Conservation (phyloP, 2,329 filamentous ascomycete species). For the Ophiostoma pallidulum region DNA sequence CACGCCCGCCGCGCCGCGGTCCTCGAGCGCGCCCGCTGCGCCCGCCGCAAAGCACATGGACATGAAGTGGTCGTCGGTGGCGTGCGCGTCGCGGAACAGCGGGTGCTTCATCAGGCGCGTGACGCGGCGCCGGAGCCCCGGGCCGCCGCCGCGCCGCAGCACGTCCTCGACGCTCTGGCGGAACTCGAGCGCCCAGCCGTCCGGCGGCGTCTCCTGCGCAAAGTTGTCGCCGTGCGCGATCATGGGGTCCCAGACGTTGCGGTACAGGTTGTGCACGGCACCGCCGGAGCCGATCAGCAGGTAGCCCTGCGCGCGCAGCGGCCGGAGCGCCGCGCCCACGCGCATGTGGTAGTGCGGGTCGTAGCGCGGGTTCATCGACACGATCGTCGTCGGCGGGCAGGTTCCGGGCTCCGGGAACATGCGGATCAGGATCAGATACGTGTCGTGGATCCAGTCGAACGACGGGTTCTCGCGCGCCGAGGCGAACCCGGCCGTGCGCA, state of each 20-base stretch:
- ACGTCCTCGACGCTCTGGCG: conserved; percentile 55
- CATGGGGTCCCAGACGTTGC: conserved; percentile 58
- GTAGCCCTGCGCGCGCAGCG: conserved; percentile 39
- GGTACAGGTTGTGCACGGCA: conserved; percentile 61
- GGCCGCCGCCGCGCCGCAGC: conserved; percentile 37
- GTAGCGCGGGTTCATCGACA: conserved; percentile 30
- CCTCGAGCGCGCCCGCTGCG: conserved; percentile 37
- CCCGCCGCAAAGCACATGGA: conserved; percentile 54
- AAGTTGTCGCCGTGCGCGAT: conserved; percentile 54
- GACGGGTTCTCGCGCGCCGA: conserved; percentile 39
- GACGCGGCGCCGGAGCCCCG: conserved; percentile 42
- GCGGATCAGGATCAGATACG: conserved; percentile 56
- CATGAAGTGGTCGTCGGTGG: conserved; percentile 64
- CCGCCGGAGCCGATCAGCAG: conserved; percentile 52
- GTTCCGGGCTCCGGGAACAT: conserved; percentile 58
- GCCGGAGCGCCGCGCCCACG: conserved; percentile 47
- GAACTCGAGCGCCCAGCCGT: conserved; percentile 53
- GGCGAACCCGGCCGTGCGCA: conserved; percentile 44
- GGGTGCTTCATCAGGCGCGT: conserved; percentile 61
- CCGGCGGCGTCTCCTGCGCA: conserved; percentile 48
- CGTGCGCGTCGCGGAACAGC: conserved; percentile 55
- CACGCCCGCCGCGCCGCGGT: conserved; percentile 31
- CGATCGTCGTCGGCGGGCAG: conserved; percentile 56
- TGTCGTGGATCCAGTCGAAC: conserved; percentile 68
- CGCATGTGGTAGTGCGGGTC: conserved; percentile 37